Percentiles rank a stretch among this genome's conserved stretches.
Evolutionary conservation across 2,329 filamentous ascomycete species (phyloP).

Genomic region (Myriosclerotinia duriaeana): DNA sequence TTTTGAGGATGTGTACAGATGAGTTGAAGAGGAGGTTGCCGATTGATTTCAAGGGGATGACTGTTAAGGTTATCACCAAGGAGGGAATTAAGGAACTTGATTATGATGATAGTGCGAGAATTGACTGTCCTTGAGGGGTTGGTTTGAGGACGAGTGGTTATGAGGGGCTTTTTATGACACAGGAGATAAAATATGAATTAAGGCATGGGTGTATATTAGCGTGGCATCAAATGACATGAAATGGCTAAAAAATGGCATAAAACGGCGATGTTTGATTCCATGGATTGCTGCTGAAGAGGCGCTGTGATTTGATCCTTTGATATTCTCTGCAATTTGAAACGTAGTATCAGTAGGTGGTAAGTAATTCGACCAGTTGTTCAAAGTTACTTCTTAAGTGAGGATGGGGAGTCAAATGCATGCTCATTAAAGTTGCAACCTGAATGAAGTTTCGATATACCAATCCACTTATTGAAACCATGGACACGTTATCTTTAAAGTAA

Average conservation of each 20-base stretch:
- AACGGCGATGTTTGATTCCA: constrained; percentile 25
- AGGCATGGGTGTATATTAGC: constrained; percentile 38
- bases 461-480: background rate
- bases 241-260: constrained; percentile 3
- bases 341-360: background rate
- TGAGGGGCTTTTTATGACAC: constrained; percentile 21
- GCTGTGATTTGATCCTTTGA: background rate
- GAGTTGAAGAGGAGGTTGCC: constrained; percentile 96
- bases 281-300: background rate
- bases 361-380: background rate
- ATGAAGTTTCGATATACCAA: background rate
- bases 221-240: constrained; percentile 30
- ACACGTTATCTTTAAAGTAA: background rate
- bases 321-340: background rate
- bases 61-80: constrained; percentile 92
- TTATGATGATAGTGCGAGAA: constrained; percentile 65
- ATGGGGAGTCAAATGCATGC: background rate
- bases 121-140: constrained; percentile 35
- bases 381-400: background rate
- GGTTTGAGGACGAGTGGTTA: background rate
- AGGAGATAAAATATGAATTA: constrained; percentile 23
- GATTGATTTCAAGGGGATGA: constrained; percentile 97
- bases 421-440: background rate
- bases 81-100: constrained; percentile 84
- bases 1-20: constrained; percentile 91